Conservation (phyloP, 1,139 yeast genomes). For the Zygosaccharomyces sapae region DNA sequence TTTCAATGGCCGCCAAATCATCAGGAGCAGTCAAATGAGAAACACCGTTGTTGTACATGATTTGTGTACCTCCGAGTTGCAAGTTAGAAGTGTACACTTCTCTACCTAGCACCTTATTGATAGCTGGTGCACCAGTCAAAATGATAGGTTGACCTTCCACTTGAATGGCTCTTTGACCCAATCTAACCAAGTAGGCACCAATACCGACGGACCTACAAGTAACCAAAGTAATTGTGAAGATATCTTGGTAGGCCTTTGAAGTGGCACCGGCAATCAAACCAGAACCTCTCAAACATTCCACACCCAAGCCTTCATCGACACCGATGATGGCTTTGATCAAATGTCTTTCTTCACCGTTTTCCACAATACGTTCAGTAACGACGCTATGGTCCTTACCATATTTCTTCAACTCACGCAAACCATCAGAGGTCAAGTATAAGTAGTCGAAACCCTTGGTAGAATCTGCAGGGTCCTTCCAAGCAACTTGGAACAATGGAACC, state of each 20-base stretch:
- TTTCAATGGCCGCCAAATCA: slow-evolving; percentile 93
- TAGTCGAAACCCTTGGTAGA: slow-evolving; percentile 88
- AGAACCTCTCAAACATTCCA: slow-evolving; percentile 95
- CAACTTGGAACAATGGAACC: slow-evolving; percentile 81
- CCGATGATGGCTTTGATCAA: slow-evolving; percentile 84
- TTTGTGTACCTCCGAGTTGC: slow-evolving; percentile 98
- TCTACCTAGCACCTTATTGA: slow-evolving; percentile 91
- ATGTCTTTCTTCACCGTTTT: slow-evolving; percentile 76
- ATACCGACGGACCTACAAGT: slow-evolving; percentile 99
- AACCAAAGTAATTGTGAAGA: slow-evolving; percentile 91
- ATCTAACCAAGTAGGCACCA: slow-evolving; percentile 95
- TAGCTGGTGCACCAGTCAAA: slow-evolving; percentile 98
- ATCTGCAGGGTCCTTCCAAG: slow-evolving; percentile 76
- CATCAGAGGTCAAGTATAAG: slow-evolving; percentile 73
- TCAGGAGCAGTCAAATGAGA: slow-evolving; percentile 94
- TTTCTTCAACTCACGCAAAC: slow-evolving; percentile 54
- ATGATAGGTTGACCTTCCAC: slow-evolving; percentile 98
- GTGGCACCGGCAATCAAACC: slow-evolving; percentile 99
- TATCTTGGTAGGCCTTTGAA: slow-evolving; percentile 93
- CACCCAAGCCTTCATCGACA: slow-evolving; percentile 95
- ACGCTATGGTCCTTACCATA: slow-evolving; percentile 60
- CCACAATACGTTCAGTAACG: slow-evolving; percentile 74
- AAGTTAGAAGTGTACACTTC: slow-evolving; percentile 95
- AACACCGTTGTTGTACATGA: slow-evolving; percentile 97
- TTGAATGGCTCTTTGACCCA: slow-evolving; percentile 98